phyloP scores from a whole-genome alignment of 2,329 filamentous ascomycete genomes.

The Pestalotiopsis sp. region DNA sequence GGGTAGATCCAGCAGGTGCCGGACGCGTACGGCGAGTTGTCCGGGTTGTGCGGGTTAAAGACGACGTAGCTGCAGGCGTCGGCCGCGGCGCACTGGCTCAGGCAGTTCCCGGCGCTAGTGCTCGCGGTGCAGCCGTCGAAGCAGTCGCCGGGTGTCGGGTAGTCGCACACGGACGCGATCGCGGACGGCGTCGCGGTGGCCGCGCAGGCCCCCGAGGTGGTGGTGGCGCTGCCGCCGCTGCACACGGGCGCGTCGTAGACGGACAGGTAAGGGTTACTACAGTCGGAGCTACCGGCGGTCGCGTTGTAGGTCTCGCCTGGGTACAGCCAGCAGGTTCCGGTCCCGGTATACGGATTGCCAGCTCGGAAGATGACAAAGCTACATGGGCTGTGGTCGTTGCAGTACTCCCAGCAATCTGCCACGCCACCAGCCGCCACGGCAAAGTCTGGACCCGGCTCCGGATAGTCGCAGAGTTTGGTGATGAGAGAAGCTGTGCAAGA shows the following conservation, averaged over 20 bases:
- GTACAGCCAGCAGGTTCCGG: slow-evolving; percentile 4
- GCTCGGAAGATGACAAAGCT: slow-evolving; percentile 3
- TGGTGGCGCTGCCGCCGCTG: slow-evolving; percentile 3
- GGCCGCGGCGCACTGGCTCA: slow-evolving; percentile 1
- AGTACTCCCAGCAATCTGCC: slow-evolving; percentile 2
- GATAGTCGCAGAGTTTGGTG: slow-evolving; percentile 4
- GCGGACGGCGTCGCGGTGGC: neutral
- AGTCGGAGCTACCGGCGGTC: slow-evolving; percentile 2
- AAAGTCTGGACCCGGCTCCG: neutral
- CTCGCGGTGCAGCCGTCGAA: neutral
- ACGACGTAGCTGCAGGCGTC: slow-evolving; percentile 4
- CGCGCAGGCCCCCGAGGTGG: slow-evolving; percentile 1
- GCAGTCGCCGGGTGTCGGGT: neutral
- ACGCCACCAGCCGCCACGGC: neutral
- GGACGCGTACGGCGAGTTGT: neutral
- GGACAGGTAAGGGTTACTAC: neutral
- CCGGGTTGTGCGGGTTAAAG: neutral
- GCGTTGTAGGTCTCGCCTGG: neutral
- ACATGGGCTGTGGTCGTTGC: neutral
- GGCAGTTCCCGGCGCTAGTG: neutral
- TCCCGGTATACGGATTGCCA: neutral
- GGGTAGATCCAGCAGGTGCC: slow-evolving; percentile 1
- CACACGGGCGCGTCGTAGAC: neutral
- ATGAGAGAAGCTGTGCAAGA: slow-evolving; percentile 7
- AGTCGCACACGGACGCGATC: neutral